Evolutionary conservation across 768 basidiomycete species (phyloP), one percentile per base, ranked within the genome.

Genomic region (Amanita pallidorosea): DNA sequence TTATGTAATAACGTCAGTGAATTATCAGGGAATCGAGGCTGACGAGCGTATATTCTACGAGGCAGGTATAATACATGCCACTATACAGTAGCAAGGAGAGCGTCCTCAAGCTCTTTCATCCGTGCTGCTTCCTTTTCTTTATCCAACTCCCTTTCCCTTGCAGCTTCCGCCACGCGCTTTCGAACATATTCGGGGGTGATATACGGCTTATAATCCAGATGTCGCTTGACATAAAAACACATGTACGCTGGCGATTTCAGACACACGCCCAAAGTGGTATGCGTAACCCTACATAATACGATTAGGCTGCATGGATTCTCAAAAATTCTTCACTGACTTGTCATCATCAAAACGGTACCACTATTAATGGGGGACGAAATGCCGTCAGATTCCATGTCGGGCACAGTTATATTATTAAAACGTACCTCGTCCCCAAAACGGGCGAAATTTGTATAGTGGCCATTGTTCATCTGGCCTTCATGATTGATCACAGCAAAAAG

Each of bases 261-360:
- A 49, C 85, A 86, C 1, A 76, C 75, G 7, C 75, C 72, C 18
- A 93, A 72, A 22, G 72, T 83, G 9, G 90, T 79, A 18, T 74
- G 76, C 0, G 81, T 81, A 8, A 94, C 89, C 65, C 85, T 86
- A 59, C 31, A 25, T 22, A 15, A 11, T 5, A 11, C 3, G 23
- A 27, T 46, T 27, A 44, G 45, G 12, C 7, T 0, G 18, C 29
- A 53, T 53, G 43, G 54, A 51, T 43, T 35, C 27, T 5, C 33
- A 25, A 17, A n/a, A 31, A 22, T 9, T 20, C 13, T 13, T 22
- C 11, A 63, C 80, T 63, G 58, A 89, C 87, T 89, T 95, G 59
- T 94, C 92, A 61, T 96, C 93, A 63, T 96, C 92, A 64, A 91
- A 92, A 20, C 83, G 83, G 67, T 88, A 95, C 91, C 91, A 97